Evolutionary conservation across 2,329 filamentous ascomycete species (phyloP).

Genomic region (Sclerotinia sclerotiorum): DNA sequence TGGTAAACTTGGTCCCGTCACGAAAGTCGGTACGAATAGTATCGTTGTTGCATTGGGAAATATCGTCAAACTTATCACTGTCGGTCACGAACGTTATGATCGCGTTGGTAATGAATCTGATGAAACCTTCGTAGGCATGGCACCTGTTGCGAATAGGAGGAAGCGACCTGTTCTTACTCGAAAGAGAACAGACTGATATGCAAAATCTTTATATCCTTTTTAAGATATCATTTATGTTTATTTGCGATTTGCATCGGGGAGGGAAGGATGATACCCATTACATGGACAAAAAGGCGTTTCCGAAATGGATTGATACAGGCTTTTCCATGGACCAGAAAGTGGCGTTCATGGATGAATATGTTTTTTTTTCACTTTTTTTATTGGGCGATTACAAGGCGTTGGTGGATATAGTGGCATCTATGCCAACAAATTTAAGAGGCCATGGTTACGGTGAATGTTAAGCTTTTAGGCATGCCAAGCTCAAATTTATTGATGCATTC

Average conservation of each 20-base stretch:
- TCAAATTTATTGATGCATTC: background rate
- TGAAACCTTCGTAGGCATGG: slow-evolving; percentile 36
- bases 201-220: slow-evolving; percentile 1
- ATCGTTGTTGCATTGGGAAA: slow-evolving; percentile 72
- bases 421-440: background rate
- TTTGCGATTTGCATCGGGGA: slow-evolving; percentile 8
- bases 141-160: slow-evolving; percentile 19
- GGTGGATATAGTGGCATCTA: background rate
- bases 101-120: slow-evolving; percentile 29
- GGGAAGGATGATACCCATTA: slow-evolving; percentile 23
- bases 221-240: slow-evolving; percentile 19
- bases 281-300: slow-evolving; percentile 23
- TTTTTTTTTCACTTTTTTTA: background rate
- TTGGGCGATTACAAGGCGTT: background rate
- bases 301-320: slow-evolving; percentile 3
- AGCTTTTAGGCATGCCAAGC: background rate
- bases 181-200: slow-evolving; percentile 21
- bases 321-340: slow-evolving; percentile 1
- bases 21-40: slow-evolving; percentile 60
- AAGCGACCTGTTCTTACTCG: slow-evolving; percentile 13
- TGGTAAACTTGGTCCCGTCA: slow-evolving; percentile 63
- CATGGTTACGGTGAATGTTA: background rate
- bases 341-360: slow-evolving; percentile 13
- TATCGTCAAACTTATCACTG: slow-evolving; percentile 66
- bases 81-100: slow-evolving; percentile 66